Evolutionary conservation across 805 yeast genomes (phyloP).

Genomic region (Saturnispora sekii): DNA sequence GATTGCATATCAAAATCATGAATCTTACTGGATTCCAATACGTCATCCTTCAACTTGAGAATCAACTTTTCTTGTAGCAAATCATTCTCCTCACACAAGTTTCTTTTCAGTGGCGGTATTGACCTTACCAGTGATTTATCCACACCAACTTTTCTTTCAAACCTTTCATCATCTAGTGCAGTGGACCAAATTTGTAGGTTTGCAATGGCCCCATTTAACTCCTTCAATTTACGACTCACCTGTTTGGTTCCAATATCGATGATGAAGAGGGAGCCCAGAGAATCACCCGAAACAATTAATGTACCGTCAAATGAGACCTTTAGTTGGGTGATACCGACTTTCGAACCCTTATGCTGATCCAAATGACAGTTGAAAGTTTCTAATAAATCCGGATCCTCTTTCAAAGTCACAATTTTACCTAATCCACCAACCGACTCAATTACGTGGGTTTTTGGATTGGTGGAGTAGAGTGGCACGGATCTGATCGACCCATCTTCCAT

Average conservation of each 20-base stretch:
- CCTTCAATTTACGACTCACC: slow-evolving; percentile 46
- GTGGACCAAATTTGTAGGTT: slow-evolving; percentile 18
- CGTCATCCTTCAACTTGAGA: slow-evolving; percentile 25
- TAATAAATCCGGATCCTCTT: slow-evolving; percentile 39
- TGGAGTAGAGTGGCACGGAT: slow-evolving; percentile 39
- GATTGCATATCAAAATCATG: slow-evolving; percentile 32
- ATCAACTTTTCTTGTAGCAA: slow-evolving; percentile 35
- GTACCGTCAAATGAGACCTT: slow-evolving; percentile 69
- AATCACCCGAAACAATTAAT: slow-evolving; percentile 61
- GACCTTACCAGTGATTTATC: slow-evolving; percentile 28
- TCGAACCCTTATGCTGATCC: slow-evolving; percentile 17
- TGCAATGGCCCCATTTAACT: slow-evolving; percentile 21
- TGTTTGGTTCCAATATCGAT: slow-evolving; percentile 67
- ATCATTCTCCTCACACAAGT: slow-evolving; percentile 33
- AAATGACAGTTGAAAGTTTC: slow-evolving; percentile 47
- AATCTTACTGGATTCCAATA: slow-evolving; percentile 10
- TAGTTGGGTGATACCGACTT: slow-evolving; percentile 39
- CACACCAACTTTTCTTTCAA: slow-evolving; percentile 21
- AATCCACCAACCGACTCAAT: slow-evolving; percentile 55
- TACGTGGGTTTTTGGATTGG: slow-evolving; percentile 27
- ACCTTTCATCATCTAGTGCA: slow-evolving; percentile 10
- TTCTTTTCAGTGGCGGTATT: slow-evolving; percentile 61
- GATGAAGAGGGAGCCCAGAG: slow-evolving; percentile 53
- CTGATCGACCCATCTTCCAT: slow-evolving; percentile 52
- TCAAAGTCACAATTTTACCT: slow-evolving; percentile 39